Evolutionary conservation across 1,284 basidiomycete genomes (phyloP), one percentile per base, ranked within the genome.

Genomic region (Mrakiaceae sp.): DNA sequence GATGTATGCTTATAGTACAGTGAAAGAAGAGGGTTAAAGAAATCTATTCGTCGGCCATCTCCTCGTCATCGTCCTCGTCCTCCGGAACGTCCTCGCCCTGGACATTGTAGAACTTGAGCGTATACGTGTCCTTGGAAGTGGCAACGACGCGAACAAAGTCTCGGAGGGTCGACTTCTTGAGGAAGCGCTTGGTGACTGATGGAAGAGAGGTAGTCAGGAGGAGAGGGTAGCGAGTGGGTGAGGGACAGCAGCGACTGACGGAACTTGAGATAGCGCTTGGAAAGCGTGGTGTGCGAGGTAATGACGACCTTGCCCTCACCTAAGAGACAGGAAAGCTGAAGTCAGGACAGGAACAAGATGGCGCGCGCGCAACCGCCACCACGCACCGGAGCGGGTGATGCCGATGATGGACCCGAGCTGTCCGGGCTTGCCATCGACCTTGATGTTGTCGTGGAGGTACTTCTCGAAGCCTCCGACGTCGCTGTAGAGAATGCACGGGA

Each of bases 191-290:
- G 39, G 65, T 66, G 43, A 66, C 60, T 62, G 43, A 27, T 27
- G 27, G 27, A 27, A 27, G 27, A 7, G 10, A 52, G 42, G 27
- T 3, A 39, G 10, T n/a, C 5, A 62, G n/a, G 11, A 44, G 3
- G 51, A 54, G 50, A 48, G 42, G 50, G 60, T 50, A 16, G 4
- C 4, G 49, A 53, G 48, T 27, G 11, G 52, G 14, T 10, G 8
- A 8, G 16, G 3, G 44, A 55, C 27, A 50, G 11, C 6, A 39
- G 3, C 8, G 50, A 62, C 60, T 40, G n/a, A 62, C 60, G 49
- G 60, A 66, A 66, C 61, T 66, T 66, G 56, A 66, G 60, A 61
- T 66, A 66, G 48, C 65, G 60, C 65, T 66, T 66, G 14, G 60
- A 62, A 7, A 66, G 54, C 14, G 54, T 55, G n/a, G 54, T 39